Percentiles rank a stretch among this genome's conserved stretches.
These are phyloP conservation scores for Colletotrichum viniferum DNA, from an alignment of 2,329 filamentous ascomycete species.

Conservation along the genomic window DNA sequence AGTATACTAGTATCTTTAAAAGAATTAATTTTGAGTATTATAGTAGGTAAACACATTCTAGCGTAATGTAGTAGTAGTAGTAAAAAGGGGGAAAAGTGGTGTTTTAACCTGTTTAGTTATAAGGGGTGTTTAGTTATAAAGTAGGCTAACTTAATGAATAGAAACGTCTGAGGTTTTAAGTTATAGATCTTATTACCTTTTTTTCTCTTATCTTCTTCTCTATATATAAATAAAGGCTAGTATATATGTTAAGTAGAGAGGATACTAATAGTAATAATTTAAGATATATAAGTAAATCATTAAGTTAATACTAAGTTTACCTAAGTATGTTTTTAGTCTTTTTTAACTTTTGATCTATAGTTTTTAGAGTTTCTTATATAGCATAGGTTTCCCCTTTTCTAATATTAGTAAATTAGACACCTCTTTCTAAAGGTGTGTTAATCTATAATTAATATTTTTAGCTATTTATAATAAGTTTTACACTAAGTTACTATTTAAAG, in stretches of 20 bases:
- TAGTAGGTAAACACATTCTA: too few relatives aligned
- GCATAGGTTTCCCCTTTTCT: constrained; percentile 1
- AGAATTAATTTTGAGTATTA: too few relatives aligned
- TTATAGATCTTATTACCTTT: neutral
- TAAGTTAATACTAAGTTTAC: neutral
- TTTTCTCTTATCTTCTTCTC: neutral
- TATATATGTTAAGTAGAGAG: neutral
- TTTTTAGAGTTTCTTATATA: constrained; percentile 4
- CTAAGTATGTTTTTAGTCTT: neutral
- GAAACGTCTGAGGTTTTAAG: neutral
- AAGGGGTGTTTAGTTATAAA: too few relatives aligned
- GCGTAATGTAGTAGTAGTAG: too few relatives aligned
- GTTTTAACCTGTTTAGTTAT: too few relatives aligned
- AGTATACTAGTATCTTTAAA: too few relatives aligned
- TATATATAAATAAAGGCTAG: neutral
- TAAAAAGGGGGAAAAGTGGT: too few relatives aligned
- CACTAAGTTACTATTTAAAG: constrained; percentile 4
- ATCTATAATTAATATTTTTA: neutral
- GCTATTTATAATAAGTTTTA: constrained; percentile 2
- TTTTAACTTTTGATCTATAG: neutral
- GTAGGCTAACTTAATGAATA: too few relatives aligned
- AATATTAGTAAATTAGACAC: neutral
- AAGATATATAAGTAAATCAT: neutral
- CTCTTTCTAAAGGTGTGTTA: neutral
- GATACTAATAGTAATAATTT: neutral